These are phyloP conservation scores for Pythium vanterpoolii DNA, from an alignment of 352 stramenopile species.

Conservation along the genomic window DNA sequence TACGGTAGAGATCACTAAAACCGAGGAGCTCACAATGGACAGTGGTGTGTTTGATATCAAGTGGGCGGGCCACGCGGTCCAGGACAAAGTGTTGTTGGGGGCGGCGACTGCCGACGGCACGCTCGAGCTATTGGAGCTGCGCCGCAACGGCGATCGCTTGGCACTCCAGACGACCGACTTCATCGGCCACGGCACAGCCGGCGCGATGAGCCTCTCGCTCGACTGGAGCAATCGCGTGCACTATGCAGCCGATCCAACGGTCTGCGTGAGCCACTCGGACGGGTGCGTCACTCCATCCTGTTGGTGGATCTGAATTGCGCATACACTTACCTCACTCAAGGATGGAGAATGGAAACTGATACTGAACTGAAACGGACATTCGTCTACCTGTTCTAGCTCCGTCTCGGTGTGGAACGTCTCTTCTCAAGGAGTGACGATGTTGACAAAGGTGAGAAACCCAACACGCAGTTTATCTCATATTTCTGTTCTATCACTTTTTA, in stretches of 20 bases:
- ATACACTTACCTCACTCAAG: slow-evolving; percentile 18
- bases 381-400: slow-evolving; percentile 17
- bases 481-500: not conserved
- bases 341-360: slow-evolving; percentile 5
- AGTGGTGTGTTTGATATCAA: slow-evolving; percentile 86
- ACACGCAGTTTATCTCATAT: not conserved
- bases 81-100: slow-evolving; percentile 52
- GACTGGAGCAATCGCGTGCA: slow-evolving; percentile 82
- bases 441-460: slow-evolving; percentile 40
- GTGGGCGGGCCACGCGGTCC: slow-evolving; percentile 54
- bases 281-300: too few species aligned
- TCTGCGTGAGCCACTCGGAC: slow-evolving; percentile 83
- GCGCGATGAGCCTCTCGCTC: slow-evolving; percentile 79
- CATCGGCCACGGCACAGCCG: slow-evolving; percentile 28
- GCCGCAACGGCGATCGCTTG: not conserved
- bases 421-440: slow-evolving; percentile 27
- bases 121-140: slow-evolving; percentile 63
- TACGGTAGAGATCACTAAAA: slow-evolving; percentile 39
- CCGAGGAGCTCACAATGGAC: slow-evolving; percentile 38
- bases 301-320: slow-evolving; percentile 4
- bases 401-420: slow-evolving; percentile 58
- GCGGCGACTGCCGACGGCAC: slow-evolving; percentile 59
- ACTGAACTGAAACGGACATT: slow-evolving; percentile 13
- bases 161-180: slow-evolving; percentile 37
- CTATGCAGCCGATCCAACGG: slow-evolving; percentile 37